A percentile compares a stretch with the other conserved stretches of the same genome.
Evolutionary conservation across 306 rosid genomes (phyloP).

Genomic region (Sindora glabra): DNA sequence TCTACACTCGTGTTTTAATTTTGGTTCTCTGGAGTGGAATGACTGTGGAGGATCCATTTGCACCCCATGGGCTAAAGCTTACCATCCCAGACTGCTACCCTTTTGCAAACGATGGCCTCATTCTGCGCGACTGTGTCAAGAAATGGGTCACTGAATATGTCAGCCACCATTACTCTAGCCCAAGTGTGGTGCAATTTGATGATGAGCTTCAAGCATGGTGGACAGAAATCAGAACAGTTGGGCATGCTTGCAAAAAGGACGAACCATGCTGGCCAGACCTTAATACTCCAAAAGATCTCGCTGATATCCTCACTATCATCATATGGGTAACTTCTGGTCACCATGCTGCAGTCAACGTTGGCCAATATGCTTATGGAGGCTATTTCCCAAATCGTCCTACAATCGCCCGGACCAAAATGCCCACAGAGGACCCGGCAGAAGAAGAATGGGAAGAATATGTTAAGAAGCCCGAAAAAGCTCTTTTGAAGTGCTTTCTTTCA

Average conservation of each 20-base stretch:
- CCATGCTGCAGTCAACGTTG: slow-evolving; percentile 65
- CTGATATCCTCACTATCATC: slow-evolving; percentile 26
- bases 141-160: slow-evolving; percentile 38
- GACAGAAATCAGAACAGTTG: slow-evolving; percentile 36
- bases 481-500: slow-evolving; percentile 28
- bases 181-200: slow-evolving; percentile 4
- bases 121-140: slow-evolving; percentile 33
- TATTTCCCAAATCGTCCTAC: slow-evolving; percentile 45
- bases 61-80: slow-evolving; percentile 42
- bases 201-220: slow-evolving; percentile 77
- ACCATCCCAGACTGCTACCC: slow-evolving; percentile 43
- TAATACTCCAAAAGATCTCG: slow-evolving; percentile 22
- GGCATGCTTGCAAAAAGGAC: slow-evolving; percentile 39
- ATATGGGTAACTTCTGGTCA: slow-evolving; percentile 43
- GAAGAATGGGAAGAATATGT: slow-evolving; percentile 20
- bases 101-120: slow-evolving; percentile 43
- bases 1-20: too few relatives aligned
- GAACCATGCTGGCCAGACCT: slow-evolving; percentile 54
- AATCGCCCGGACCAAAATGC: slow-evolving; percentile 23
- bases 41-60: slow-evolving; percentile 26
- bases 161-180: slow-evolving; percentile 6
- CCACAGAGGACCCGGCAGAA: slow-evolving; percentile 25
- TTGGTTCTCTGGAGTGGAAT: too few relatives aligned
- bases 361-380: slow-evolving; percentile 34
- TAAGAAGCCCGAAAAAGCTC: slow-evolving; percentile 22